Evolutionary conservation across 805 yeast genomes (phyloP), one percentile per base, ranked within the genome.

Genomic region (Candida golubevii): DNA sequence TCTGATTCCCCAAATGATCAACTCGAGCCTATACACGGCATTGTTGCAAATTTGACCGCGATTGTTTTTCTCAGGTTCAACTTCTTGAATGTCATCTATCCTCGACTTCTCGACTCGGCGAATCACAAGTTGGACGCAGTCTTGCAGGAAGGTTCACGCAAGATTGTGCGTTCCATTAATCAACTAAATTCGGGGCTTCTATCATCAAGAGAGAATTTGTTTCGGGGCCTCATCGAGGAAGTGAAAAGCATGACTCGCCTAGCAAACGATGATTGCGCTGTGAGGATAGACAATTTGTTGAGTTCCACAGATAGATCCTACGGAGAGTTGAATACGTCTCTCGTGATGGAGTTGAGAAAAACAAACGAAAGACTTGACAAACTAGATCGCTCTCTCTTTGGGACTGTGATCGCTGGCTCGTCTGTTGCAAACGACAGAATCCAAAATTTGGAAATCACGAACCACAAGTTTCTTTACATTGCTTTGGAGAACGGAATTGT

Each of bases 301-400:
- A 79, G 83, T 12, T 69, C 73, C 32, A 79, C 85, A 41, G 89
- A 84, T 62, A 67, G 90, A 50, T 75, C 84, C 9, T 77, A 82
- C 46, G 84, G 88, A 48, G 90, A 83, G 55, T 79, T 85, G 42
- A 85, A 81, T 58, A 84, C 91, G 0, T 80, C 88, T 1, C 60
- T 83, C 35, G 74, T 88, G 9, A 62, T 85, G 47, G 83, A 82
- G 51, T 65, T 84, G 27, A 66, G 85, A 15, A 75, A 74, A 45
- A 60, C 80, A 6, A 67, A 67, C 44, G 85, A 81, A 58, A 64
- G 66, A 39, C 54, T 73, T 41, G 77, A 78, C 44, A 65, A 71
- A 48, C 53, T 74, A 42, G 63, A 69, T 56, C 47, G 61, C 5
- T 60, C 70, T 23, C 49, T 70, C 13, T 63, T 65, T 43, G 61